Conservation (phyloP, 805 yeast species). For the Kodamaea neixiangensis region DNA sequence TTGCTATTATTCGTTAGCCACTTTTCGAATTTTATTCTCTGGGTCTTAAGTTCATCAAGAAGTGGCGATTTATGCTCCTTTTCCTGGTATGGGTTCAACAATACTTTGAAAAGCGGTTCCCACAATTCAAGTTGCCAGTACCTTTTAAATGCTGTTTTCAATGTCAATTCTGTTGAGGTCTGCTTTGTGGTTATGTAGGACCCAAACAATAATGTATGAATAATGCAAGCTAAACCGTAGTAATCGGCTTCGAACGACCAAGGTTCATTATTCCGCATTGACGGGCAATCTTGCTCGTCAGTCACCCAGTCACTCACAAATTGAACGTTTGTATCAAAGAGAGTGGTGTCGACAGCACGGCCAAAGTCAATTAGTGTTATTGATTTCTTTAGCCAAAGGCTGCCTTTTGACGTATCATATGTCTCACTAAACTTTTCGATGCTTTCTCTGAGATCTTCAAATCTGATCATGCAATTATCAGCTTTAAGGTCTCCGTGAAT, state of each 20-base stretch:
- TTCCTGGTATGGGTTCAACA: constrained; percentile 57
- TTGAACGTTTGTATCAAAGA: constrained; percentile 49
- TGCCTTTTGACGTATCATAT: constrained; percentile 34
- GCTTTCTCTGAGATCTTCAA: constrained; percentile 19
- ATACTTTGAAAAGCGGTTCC: constrained; percentile 60
- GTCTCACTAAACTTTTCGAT: constrained; percentile 15
- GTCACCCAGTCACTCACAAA: constrained; percentile 63
- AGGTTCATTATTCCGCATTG: constrained; percentile 56
- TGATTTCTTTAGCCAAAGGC: constrained; percentile 52
- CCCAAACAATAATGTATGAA: constrained; percentile 76
- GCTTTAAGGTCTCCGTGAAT: constrained; percentile 87
- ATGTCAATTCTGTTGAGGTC: constrained; percentile 20
- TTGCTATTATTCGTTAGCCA: constrained; percentile 36
- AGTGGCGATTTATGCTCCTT: constrained; percentile 38
- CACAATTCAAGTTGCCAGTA: constrained; percentile 79
- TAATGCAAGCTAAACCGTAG: constrained; percentile 73
- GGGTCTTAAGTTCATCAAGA: constrained; percentile 31
- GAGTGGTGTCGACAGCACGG: constrained; percentile 67
- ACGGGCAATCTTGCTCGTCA: constrained; percentile 72
- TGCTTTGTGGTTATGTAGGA: constrained; percentile 49
- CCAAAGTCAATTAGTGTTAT: constrained; percentile 79
- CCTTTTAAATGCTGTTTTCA: constrained; percentile 56
- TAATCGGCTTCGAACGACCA: constrained; percentile 87
- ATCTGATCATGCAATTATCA: constrained; percentile 79
- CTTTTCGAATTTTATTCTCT: constrained; percentile 40